Base-by-base conservation (phyloP, 352 stramenopile species). In the Pythium volutum region DNA sequence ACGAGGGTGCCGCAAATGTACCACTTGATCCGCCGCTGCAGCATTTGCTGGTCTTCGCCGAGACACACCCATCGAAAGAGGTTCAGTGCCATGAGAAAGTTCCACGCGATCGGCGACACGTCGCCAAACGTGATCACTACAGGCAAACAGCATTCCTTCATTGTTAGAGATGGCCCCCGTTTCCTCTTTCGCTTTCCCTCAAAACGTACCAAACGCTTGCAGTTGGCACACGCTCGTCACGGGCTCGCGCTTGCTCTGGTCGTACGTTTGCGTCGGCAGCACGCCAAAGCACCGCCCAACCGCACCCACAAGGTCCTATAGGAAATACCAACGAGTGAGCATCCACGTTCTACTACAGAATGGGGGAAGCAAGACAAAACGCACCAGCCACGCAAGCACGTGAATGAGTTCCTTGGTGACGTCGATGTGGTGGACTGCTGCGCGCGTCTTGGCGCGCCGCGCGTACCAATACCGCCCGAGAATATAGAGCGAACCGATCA, bases 351-450 rank as follows among this genome's bases (percentile, higher is more conserved):
- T 7, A 4, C 51, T 11, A 51, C 8, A 46, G 6, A 33, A 57
- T 8, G 18, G n/a, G n/a, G n/a, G n/a, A 43, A 31, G 10, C 10
- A 33, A 36, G 36, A 16, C 25, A 31, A 18, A 31, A 57, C 62
- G 46, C 42, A 85, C 83, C 55, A 93, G 67, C 75, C 84, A 93
- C 18, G 85, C 85, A 42, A 95, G 76, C 20, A 95, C 83, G 61
- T 95, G 85, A 47, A 95, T 84, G 49, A 95, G 81, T 59, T 92
- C 81, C 62, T 93, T 93, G 29, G 81, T 91, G 20, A 93, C 81
- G 71, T 93, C 84, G 31, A 91, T 69, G 27, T 91, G 70, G 46
- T 89, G 81, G 25, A 73, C 66, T 2, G 70, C 70, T 4, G 57
- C 29, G 18, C 14, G 31, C 14, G 73, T 61, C 51, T 81, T 83